These are phyloP conservation scores for Fraxinus sp. DNA, from an alignment of 305 asterid genomes.

Conservation along the genomic window DNA sequence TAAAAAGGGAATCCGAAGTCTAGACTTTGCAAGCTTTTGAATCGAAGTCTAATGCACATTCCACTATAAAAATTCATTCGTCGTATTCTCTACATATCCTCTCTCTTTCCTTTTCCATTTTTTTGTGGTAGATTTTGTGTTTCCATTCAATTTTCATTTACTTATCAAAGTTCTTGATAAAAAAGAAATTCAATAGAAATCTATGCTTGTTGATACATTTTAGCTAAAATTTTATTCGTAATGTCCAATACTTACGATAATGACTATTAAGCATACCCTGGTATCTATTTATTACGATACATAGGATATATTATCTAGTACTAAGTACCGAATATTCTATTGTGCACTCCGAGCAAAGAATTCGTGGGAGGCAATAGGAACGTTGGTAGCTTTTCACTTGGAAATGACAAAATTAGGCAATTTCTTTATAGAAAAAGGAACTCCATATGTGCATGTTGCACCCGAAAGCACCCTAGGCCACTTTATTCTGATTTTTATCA, in stretches of 20 bases:
- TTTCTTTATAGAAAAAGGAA: slow-evolving; percentile 19
- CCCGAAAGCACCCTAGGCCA: slow-evolving; percentile 29
- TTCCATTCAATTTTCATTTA: neutral
- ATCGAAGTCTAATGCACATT: neutral
- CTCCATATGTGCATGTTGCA: slow-evolving; percentile 53
- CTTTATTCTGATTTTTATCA: slow-evolving; percentile 46
- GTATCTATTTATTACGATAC: neutral
- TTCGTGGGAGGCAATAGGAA: slow-evolving; percentile 14
- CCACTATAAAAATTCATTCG: neutral
- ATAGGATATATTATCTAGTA: slow-evolving; percentile 5
- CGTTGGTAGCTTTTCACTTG: neutral
- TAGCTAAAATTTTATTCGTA: too few relatives aligned
- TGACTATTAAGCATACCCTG: too few relatives aligned
- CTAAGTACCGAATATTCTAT: slow-evolving; percentile 22
- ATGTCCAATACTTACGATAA: too few relatives aligned
- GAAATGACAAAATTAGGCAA: slow-evolving; percentile 35
- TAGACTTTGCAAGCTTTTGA: neutral
- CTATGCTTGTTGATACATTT: neutral
- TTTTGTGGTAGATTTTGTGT: neutral
- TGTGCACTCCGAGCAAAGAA: slow-evolving; percentile 15
- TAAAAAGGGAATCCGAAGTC: neutral
- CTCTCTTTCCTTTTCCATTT: neutral
- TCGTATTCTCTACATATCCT: neutral
- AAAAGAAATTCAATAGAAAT: neutral
- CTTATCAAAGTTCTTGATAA: neutral